Base-by-base conservation (phyloP, 352 stramenopile species). In the Phytopythium litorale region DNA sequence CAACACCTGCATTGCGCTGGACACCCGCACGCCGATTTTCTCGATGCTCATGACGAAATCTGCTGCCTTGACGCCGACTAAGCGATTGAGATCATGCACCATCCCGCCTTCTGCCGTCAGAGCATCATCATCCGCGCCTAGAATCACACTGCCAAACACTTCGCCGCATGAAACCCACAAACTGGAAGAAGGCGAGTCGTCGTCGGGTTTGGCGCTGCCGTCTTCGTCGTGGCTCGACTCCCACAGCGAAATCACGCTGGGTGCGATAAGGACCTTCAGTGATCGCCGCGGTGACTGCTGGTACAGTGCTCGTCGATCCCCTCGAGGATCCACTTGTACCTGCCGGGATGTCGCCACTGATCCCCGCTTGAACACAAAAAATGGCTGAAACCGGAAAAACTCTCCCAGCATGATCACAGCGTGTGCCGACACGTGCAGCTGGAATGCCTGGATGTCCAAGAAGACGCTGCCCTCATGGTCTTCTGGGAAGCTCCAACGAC, bases 31-130 rank as follows among this genome's bases (percentile, higher is more conserved):
- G 9, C 61, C 63, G 55, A 92, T 62, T 40, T 82, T 84, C 58
- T 92, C 83, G 7, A 84, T 19, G 60, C 78, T 90, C n/a, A 85
- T n/a, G 67, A 88, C 79, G 57, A 87, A 70, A 53, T 86, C 64
- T 33, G 69, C 52, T 19, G 67, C 72, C 19, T 65, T 66, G 8
- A 78, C 65, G 21, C 62, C 58, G 9, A 84, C 62, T 53, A 78
- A 81, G 46, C 71, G 70, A 55, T 71, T 81, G 9, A 92, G 71
- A 13, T 76, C 73, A 35, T 82, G 71, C 15, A 85, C 64, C 19
- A 25, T 40, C 49, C 63, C 50, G 1, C 56, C 59, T 40, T 65
- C 52, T 11, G 46, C 49, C 43, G n/a, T 35, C 12, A 78, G 48
- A 5, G 65, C 58, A 32, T 72, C 60, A 28, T 79, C 75, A 46